A percentile compares a stretch with the other conserved stretches of the same genome.
These are phyloP conservation scores for Pythium coloratum DNA, from an alignment of 352 stramenopile species.

Conservation along the genomic window DNA sequence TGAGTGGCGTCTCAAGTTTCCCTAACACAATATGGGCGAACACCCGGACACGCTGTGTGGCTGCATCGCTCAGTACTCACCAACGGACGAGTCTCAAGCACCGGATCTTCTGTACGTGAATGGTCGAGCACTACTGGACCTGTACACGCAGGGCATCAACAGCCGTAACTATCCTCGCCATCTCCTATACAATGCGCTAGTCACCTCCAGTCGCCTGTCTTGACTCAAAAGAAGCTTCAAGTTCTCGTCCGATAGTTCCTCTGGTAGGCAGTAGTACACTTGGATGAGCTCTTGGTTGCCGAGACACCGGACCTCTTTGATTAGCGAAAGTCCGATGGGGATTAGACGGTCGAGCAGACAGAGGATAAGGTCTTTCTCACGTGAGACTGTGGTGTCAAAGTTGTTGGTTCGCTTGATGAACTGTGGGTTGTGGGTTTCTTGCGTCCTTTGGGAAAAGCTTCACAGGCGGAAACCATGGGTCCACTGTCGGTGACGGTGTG, in stretches of 20 bases:
- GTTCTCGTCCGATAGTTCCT: slow-evolving; percentile 38
- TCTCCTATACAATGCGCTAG: slow-evolving; percentile 45
- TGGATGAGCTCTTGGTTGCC: slow-evolving; percentile 45
- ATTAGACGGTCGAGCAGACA: slow-evolving; percentile 47
- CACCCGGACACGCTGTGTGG: slow-evolving; percentile 64
- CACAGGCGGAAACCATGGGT: neutral
- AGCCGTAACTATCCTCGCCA: slow-evolving; percentile 15
- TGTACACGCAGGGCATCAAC: slow-evolving; percentile 34
- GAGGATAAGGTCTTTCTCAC: slow-evolving; percentile 38
- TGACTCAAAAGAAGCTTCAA: slow-evolving; percentile 35
- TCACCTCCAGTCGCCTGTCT: slow-evolving; percentile 52
- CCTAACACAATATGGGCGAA: slow-evolving; percentile 52
- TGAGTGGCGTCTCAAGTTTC: slow-evolving; percentile 42
- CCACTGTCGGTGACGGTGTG: too few species aligned
- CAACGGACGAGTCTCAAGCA: slow-evolving; percentile 11
- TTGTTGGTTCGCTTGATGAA: slow-evolving; percentile 19
- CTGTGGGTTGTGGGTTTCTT: neutral
- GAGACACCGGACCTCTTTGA: slow-evolving; percentile 48
- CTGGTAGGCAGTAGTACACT: slow-evolving; percentile 40
- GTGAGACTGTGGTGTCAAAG: slow-evolving; percentile 30
- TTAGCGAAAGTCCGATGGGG: slow-evolving; percentile 56
- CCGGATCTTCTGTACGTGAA: slow-evolving; percentile 59
- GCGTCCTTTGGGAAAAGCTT: neutral
- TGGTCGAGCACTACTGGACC: slow-evolving; percentile 49
- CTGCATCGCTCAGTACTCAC: slow-evolving; percentile 59